Percentiles rank a stretch among this genome's conserved stretches.
These are phyloP conservation scores for Candida maltosa DNA, from an alignment of 805 yeast species.

Conservation along the genomic window DNA sequence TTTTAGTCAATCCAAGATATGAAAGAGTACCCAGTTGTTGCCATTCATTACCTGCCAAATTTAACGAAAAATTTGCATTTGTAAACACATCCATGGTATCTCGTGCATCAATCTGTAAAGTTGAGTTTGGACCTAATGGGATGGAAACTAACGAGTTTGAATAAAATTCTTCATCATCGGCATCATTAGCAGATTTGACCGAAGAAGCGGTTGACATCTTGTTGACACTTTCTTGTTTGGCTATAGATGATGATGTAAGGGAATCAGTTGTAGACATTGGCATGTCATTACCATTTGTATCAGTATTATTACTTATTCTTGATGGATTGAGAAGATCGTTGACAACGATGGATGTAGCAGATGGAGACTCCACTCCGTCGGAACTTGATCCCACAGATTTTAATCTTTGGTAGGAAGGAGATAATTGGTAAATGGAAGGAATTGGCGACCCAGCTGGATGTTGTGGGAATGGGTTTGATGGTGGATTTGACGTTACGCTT, in stretches of 20 bases:
- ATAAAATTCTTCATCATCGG: conserved; percentile 2
- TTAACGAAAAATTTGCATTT: conserved; percentile 31
- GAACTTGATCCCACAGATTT: too few species aligned
- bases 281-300: too few species aligned
- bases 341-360: too few species aligned
- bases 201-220: neutral
- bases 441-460: too few species aligned
- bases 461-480: too few species aligned
- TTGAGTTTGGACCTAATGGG: conserved; percentile 33
- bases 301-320: too few species aligned
- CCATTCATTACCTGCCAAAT: conserved; percentile 35
- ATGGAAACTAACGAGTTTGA: conserved; percentile 20
- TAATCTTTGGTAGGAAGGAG: too few species aligned
- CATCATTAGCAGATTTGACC: too few species aligned
- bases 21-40: conserved; percentile 40
- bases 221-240: neutral
- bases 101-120: conserved; percentile 27
- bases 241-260: neutral
- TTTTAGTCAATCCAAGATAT: conserved; percentile 36
- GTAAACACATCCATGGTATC: conserved; percentile 32
- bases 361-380: conserved; percentile 1
- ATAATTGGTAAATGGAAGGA: too few species aligned
- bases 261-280: neutral
- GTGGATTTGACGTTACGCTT: too few species aligned
- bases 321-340: too few species aligned